A percentile compares a stretch with the other conserved stretches of the same genome.
Evolutionary conservation across 495 filamentous ascomycete genomes (phyloP).

Genomic region (Polyplosphaeria fusca): DNA sequence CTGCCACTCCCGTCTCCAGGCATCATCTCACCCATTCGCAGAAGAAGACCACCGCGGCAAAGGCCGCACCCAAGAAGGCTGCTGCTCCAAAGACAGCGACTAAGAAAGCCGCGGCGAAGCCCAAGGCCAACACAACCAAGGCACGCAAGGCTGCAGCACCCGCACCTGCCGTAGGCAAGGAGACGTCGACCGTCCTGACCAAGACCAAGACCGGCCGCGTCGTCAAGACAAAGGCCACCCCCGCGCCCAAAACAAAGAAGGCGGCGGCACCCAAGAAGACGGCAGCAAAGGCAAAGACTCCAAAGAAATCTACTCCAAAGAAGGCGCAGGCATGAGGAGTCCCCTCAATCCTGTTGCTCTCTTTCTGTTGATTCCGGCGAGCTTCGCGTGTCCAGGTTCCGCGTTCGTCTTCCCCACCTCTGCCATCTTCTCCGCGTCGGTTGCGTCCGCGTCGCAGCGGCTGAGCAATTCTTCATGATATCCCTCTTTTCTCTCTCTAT

Average conservation of each 20-base stretch:
- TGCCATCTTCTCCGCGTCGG: no score
- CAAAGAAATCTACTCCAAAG: constrained; percentile 43
- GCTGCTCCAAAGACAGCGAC: constrained; percentile 45
- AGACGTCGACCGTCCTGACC: constrained; percentile 66
- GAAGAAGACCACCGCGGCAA: constrained; percentile 52
- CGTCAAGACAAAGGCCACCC: constrained; percentile 70
- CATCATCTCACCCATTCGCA: constrained; percentile 3
- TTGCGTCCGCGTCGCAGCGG: neutral
- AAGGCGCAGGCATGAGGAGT: constrained; percentile 34
- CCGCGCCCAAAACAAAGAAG: constrained; percentile 62
- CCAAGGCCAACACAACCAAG: constrained; percentile 31
- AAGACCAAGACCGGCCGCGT: constrained; percentile 93
- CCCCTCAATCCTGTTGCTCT: constrained; percentile 7
- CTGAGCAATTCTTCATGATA: constrained; percentile 23
- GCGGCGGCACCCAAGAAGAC: constrained; percentile 45
- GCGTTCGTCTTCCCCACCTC: neutral
- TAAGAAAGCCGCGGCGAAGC: constrained; percentile 51
- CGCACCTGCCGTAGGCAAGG: constrained; percentile 66
- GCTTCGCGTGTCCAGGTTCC: neutral
- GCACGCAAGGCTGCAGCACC: constrained; percentile 25
- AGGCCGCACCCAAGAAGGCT: constrained; percentile 49
- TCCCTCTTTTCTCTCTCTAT: constrained; percentile 28
- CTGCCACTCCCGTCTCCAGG: neutral
- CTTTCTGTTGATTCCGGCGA: constrained; percentile 9
- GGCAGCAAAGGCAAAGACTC: constrained; percentile 56